These are phyloP conservation scores for Truncatella angustata DNA, from an alignment of 2,329 filamentous ascomycete species.

Conservation along the genomic window DNA sequence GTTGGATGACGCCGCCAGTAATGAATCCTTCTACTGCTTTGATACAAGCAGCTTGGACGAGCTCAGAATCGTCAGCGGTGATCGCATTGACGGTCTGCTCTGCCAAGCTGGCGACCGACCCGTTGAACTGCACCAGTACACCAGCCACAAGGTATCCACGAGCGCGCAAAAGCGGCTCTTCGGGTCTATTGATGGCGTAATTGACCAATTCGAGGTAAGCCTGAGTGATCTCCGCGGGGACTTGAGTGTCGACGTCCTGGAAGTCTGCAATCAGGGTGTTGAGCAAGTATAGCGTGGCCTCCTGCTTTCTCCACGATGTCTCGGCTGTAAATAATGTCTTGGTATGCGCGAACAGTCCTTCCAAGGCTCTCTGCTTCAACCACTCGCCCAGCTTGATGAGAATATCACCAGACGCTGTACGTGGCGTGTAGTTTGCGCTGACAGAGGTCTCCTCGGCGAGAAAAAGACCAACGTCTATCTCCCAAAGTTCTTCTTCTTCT, in stretches of 20 bases:
- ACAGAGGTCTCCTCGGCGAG: constrained; percentile 93
- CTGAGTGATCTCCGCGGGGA: constrained; percentile 67
- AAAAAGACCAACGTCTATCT: constrained; percentile 94
- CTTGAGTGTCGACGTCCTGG: constrained; percentile 69
- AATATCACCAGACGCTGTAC: constrained; percentile 88
- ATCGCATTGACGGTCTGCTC: constrained; percentile 75
- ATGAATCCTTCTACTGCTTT: constrained; percentile 75
- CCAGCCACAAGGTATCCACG: constrained; percentile 86
- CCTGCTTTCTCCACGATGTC: constrained; percentile 63
- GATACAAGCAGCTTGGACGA: constrained; percentile 90
- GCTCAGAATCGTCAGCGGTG: constrained; percentile 72
- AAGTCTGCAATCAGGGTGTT: constrained; percentile 84
- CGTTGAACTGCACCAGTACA: constrained; percentile 67
- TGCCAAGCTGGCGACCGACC: constrained; percentile 63
- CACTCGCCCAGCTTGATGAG: constrained; percentile 92
- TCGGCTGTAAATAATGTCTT: constrained; percentile 66
- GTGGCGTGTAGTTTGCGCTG: constrained; percentile 92
- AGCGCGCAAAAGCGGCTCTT: constrained; percentile 77
- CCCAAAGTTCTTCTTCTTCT: constrained; percentile 94
- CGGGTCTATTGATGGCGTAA: constrained; percentile 66
- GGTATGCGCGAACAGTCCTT: constrained; percentile 76
- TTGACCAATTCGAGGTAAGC: constrained; percentile 80
- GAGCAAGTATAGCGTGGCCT: constrained; percentile 80
- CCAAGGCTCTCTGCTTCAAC: constrained; percentile 72
- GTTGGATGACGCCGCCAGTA: constrained; percentile 47